Percentiles rank a stretch among this genome's conserved stretches.
These are phyloP conservation scores for Candida frijolesensis DNA, from an alignment of 1,139 yeast species.

Conservation along the genomic window DNA sequence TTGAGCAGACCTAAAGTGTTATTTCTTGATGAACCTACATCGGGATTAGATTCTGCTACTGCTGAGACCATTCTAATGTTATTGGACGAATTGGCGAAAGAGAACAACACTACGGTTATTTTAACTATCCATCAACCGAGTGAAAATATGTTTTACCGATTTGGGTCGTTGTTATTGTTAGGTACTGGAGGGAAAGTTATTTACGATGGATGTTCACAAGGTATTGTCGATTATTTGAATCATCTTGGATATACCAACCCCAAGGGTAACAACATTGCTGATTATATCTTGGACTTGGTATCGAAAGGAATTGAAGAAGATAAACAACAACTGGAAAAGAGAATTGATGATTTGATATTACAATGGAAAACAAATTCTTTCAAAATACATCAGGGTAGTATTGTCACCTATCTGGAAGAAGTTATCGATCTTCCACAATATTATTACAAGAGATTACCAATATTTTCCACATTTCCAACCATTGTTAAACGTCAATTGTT, in stretches of 20 bases:
- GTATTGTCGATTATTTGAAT: slow-evolving; percentile 47
- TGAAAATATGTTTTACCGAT: slow-evolving; percentile 58
- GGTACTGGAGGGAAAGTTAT: slow-evolving; percentile 76
- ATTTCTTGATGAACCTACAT: slow-evolving; percentile 84
- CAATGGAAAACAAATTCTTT: slow-evolving; percentile 33
- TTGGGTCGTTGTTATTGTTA: slow-evolving; percentile 67
- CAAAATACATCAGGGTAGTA: slow-evolving; percentile 9
- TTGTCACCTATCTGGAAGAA: slow-evolving; percentile 6
- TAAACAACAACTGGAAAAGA: slow-evolving; percentile 24
- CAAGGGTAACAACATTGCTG: slow-evolving; percentile 66
- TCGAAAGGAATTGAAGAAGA: slow-evolving; percentile 48
- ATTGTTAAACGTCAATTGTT: slow-evolving; percentile 36
- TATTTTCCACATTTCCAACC: slow-evolving; percentile 28
- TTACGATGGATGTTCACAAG: slow-evolving; percentile 46
- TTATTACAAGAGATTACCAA: slow-evolving; percentile 25
- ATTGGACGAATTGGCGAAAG: slow-evolving; percentile 54
- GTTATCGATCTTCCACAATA: slow-evolving; percentile 23
- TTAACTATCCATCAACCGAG: slow-evolving; percentile 87
- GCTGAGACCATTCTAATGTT: slow-evolving; percentile 70
- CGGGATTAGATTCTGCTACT: slow-evolving; percentile 80
- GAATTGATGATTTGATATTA: slow-evolving; percentile 39
- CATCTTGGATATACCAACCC: slow-evolving; percentile 57
- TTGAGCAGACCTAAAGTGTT: slow-evolving; percentile 71
- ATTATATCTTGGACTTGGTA: slow-evolving; percentile 69
- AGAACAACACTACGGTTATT: slow-evolving; percentile 68